A percentile compares a stretch with the other conserved stretches of the same genome.
Conservation (phyloP, 2,329 filamentous ascomycete genomes). For the Fusarium sp. region DNA sequence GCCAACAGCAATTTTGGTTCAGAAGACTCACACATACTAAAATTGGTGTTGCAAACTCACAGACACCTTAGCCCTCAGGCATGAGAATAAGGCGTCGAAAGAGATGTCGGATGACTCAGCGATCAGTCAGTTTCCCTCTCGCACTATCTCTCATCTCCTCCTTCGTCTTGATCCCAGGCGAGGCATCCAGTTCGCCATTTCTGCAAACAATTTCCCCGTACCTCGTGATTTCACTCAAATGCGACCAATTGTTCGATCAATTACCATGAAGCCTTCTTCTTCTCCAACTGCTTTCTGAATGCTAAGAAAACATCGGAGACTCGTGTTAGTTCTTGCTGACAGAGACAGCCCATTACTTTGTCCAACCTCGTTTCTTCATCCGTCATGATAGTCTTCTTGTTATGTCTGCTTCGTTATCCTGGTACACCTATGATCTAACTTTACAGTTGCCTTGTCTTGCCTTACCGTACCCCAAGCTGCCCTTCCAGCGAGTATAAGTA, state of each 20-base stretch:
- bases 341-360: neutral
- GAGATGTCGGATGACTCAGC: slow-evolving; percentile 20
- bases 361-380: slow-evolving; percentile 1
- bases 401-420: slow-evolving; percentile 11
- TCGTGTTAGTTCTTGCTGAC: slow-evolving; percentile 2
- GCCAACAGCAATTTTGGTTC: neutral
- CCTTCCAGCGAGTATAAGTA: slow-evolving; percentile 41
- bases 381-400: neutral
- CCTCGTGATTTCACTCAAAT: neutral
- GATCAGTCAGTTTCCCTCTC: neutral
- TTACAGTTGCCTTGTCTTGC: slow-evolving; percentile 7
- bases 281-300: neutral
- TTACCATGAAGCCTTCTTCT: neutral
- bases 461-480: neutral
- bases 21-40: neutral
- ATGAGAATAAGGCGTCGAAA: slow-evolving; percentile 3
- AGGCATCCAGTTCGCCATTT: slow-evolving; percentile 11
- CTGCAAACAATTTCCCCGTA: neutral
- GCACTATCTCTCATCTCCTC: too few species aligned
- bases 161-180: neutral
- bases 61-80: slow-evolving; percentile 29
- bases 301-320: neutral
- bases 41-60: neutral
- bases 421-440: slow-evolving; percentile 19
- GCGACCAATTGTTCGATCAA: neutral